phyloP scores from a whole-genome alignment of 805 yeast genomes.

The Jamesozyma gamospora region DNA sequence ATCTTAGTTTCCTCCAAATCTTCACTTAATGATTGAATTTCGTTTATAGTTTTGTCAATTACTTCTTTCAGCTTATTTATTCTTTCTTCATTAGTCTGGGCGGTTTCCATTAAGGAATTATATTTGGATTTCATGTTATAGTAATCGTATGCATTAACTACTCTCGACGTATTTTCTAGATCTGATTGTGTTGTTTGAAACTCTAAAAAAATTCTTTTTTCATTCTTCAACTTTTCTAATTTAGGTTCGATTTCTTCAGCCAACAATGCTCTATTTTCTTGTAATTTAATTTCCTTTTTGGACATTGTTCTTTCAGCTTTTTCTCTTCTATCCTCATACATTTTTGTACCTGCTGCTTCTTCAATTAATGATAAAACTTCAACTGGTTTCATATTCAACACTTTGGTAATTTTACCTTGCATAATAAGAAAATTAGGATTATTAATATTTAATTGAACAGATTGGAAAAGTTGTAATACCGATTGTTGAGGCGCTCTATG shows the following conservation, averaged over 20 bases:
- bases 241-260: conserved; percentile 90
- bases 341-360: conserved; percentile 96
- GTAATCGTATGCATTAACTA: conserved; percentile 73
- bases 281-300: conserved; percentile 77
- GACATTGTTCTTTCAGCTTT: conserved; percentile 87
- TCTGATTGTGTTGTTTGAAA: conserved; percentile 78
- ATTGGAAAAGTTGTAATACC: conserved; percentile 81
- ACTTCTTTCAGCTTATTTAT: conserved; percentile 35
- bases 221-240: conserved; percentile 66
- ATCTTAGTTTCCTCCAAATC: conserved; percentile 48
- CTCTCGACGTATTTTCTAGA: conserved; percentile 60
- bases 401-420: conserved; percentile 98
- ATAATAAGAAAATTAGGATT: conserved; percentile 94
- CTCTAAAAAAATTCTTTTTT: conserved; percentile 74
- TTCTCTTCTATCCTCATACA: conserved; percentile 88
- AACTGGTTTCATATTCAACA: conserved; percentile 87
- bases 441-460: conserved; percentile 90
- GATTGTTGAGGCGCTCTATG: conserved; percentile 93
- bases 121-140: conserved; percentile 33
- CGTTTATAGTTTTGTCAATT: conserved; percentile 40
- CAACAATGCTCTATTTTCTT: conserved; percentile 62
- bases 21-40: conserved; percentile 47
- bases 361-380: conserved; percentile 87
- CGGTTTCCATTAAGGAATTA: conserved; percentile 34
- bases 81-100: conserved; percentile 33